Evolutionary conservation across 768 basidiomycete species (phyloP), one percentile per base, ranked within the genome.

Genomic region (button mushroom (Agaricus bisporus)): DNA sequence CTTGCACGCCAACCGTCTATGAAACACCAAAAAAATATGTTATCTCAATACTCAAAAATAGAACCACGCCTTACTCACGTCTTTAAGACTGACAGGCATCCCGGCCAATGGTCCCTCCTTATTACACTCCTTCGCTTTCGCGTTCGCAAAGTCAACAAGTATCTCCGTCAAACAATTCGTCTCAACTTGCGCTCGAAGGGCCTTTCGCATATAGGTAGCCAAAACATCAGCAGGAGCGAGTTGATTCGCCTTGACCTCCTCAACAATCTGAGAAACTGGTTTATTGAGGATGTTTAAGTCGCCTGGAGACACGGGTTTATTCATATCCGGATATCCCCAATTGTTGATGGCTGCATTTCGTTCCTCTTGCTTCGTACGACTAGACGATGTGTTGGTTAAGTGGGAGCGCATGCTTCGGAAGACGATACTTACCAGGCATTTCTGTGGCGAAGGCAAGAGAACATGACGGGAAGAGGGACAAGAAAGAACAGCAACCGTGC

Each of bases 111-210:
- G 77, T 1, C 71, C 73, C 12, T 68, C 56, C 38, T 56, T 59
- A 28, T 69, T 65, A 22, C 70, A 75, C 12, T 68, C 67, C 5
- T 61, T 58, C 0, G 67, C 73, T 65, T 67, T 66, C 35, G 55
- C 38, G 18, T 69, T 60, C 29, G 76, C 76, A 7, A 67, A 62
- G 1, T 66, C 61, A 49, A 82, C 77, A 68, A 82, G 72, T 48
- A 85, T 69, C 59, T 84, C 82, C 14, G 81, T 80, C 58, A 85
- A 68, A 60, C 83, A 85, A 61, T 85, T 85, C 28, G 80, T 83
- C 56, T 70, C 66, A 22, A 66, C 65, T 48, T 80, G 78, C 0
- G 78, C 79, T 47, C 70, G 64, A 7, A 82, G 57, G 0, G 80
- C 72, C 46, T 73, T 72, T 57, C 79, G 77, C 25, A 71, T 73